Percentiles rank a stretch among this genome's conserved stretches.
Evolutionary conservation across 352 stramenopile genomes (phyloP).

Genomic region (Globisporangium canariense): DNA sequence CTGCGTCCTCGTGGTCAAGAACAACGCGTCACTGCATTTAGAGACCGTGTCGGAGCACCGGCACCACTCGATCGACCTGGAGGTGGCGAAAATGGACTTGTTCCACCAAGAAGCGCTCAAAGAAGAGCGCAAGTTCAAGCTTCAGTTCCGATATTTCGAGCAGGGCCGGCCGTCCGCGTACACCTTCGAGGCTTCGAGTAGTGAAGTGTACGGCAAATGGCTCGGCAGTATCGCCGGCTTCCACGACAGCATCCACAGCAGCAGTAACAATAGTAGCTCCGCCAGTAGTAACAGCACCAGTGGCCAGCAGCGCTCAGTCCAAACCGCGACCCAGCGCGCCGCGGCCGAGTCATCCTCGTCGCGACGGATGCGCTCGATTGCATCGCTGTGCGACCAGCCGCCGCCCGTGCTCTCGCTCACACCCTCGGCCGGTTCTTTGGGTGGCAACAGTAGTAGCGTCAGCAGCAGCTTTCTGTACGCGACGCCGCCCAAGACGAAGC

Average conservation of each 20-base stretch:
- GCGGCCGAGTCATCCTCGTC: neutral
- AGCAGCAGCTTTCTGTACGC: constrained; percentile 49
- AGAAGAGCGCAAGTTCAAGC: constrained; percentile 40
- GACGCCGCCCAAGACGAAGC: constrained; percentile 53
- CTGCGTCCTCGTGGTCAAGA: constrained; percentile 40
- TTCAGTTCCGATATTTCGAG: constrained; percentile 15
- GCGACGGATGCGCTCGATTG: constrained; percentile 12
- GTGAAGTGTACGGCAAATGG: constrained; percentile 31
- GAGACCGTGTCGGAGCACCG: constrained; percentile 38
- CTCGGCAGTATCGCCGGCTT: constrained; percentile 31
- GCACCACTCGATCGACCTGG: constrained; percentile 31
- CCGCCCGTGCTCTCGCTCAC: neutral
- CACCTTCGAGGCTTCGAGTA: constrained; percentile 29
- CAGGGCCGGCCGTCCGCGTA: constrained; percentile 22
- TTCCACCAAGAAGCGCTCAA: constrained; percentile 25
- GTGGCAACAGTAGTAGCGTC: neutral
- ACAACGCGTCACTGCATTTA: constrained; percentile 25
- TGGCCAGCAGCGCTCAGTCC: neutral
- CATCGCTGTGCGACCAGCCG: constrained; percentile 9
- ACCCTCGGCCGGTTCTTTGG: neutral
- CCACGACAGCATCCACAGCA: neutral
- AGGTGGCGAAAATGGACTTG: constrained; percentile 37
- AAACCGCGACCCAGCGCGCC: neutral
- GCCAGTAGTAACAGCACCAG: neutral
- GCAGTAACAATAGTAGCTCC: neutral